Evolutionary conservation across 495 filamentous ascomycete species (phyloP).

Genomic region (Penicillium parvum): DNA sequence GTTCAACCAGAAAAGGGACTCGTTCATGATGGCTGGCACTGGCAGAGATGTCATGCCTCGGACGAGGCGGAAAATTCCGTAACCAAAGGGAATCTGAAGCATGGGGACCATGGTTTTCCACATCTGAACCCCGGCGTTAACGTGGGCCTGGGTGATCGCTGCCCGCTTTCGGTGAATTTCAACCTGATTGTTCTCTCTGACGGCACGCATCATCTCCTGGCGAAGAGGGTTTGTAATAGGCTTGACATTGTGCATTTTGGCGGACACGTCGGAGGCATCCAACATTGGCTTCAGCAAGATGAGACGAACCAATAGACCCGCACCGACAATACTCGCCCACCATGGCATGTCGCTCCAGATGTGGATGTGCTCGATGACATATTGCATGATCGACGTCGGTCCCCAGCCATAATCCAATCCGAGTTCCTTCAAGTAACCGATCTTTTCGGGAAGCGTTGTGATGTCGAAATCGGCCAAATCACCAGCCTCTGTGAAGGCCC

Average conservation of each 20-base stretch:
- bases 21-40: conserved; percentile 68
- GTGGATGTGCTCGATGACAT: conserved; percentile 75
- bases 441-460: conserved; percentile 56
- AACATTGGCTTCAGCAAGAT: conserved; percentile 61
- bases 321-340: conserved; percentile 68
- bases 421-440: conserved; percentile 77
- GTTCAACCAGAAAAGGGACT: conserved; percentile 69
- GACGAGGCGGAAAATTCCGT: conserved; percentile 74
- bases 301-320: conserved; percentile 60
- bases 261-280: conserved; percentile 51
- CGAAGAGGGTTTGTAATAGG: conserved; percentile 35
- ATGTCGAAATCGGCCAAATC: conserved; percentile 36
- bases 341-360: conserved; percentile 68
- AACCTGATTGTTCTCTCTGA: conserved; percentile 32
- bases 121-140: conserved; percentile 48
- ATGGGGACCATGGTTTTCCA: conserved; percentile 55
- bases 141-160: conserved; percentile 48
- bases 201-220: conserved; percentile 40
- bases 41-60: conserved; percentile 71
- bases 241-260: conserved; percentile 44
- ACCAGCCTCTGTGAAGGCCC: conserved; percentile 6
- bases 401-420: conserved; percentile 87
- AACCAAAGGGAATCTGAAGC: conserved; percentile 66
- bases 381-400: conserved; percentile 64
- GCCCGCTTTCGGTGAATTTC: conserved; percentile 36